phyloP scores from a whole-genome alignment of 2,329 filamentous ascomycete genomes.

The Fusarium verrucosum region DNA sequence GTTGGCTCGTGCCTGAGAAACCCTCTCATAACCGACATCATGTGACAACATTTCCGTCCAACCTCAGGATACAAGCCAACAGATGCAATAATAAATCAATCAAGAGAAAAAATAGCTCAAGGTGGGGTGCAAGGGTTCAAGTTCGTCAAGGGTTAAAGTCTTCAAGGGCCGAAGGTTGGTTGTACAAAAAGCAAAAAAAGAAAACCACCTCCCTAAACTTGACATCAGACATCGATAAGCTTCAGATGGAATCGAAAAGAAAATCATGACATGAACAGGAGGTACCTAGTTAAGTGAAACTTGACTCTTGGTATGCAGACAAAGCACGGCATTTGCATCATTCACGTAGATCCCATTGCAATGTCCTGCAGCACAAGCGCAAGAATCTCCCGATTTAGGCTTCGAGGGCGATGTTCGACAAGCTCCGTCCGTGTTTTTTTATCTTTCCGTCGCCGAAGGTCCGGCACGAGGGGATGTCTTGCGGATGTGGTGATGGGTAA shows the following conservation, averaged over 20 bases:
- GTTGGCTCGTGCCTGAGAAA: conserved; percentile 9
- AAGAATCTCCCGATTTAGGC: conserved; percentile 39
- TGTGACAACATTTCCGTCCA: conserved; percentile 10
- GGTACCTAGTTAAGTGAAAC: background rate
- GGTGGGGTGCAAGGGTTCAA: conserved; percentile 13
- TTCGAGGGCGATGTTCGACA: conserved; percentile 30
- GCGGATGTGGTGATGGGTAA: conserved; percentile 37
- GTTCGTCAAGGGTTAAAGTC: conserved; percentile 17
- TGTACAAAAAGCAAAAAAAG: conserved; percentile 7
- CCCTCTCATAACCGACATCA: conserved; percentile 9
- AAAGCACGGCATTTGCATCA: conserved; percentile 6
- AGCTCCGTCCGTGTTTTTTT: background rate
- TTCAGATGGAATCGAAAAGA: background rate
- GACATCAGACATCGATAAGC: background rate
- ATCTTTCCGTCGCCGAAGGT: conserved; percentile 3
- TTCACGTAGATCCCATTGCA: background rate
- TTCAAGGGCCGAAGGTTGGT: conserved; percentile 1
- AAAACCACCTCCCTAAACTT: too few species aligned
- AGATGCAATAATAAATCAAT: background rate
- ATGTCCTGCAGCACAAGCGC: conserved; percentile 37
- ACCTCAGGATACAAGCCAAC: background rate
- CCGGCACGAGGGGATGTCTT: conserved; percentile 40
- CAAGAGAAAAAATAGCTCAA: conserved; percentile 2
- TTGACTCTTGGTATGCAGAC: conserved; percentile 10
- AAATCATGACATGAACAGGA: background rate